Percentiles rank a stretch among this genome's conserved stretches.
Evolutionary conservation across 495 filamentous ascomycete genomes (phyloP).

Genomic region (Neurospora hispaniola): DNA sequence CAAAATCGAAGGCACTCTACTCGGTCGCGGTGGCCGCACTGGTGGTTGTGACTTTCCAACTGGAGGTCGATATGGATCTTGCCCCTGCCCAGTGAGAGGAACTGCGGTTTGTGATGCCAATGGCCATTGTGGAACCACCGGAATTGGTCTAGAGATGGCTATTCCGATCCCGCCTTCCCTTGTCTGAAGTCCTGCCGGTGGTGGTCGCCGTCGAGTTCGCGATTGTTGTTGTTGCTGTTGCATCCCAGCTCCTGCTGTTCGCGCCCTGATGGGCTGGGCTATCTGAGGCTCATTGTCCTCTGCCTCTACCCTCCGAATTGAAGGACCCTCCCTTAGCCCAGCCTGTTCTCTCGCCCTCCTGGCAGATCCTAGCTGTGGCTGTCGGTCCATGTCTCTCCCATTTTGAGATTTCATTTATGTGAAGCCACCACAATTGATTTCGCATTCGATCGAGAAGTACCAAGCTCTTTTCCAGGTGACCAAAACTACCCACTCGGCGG

Average conservation of each 20-base stretch:
- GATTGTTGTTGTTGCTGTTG: conserved; percentile 18
- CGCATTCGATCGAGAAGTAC: conserved; percentile 10
- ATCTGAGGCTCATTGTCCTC: conserved; percentile 37
- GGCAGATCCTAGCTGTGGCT: conserved; percentile 30
- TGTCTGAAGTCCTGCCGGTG: conserved; percentile 25
- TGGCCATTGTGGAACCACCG: conserved; percentile 41
- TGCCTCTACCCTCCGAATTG: conserved; percentile 9
- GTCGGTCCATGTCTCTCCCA: conserved; percentile 36
- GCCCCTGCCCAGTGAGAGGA: conserved; percentile 20
- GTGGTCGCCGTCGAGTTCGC: conserved; percentile 23
- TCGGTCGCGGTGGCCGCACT: conserved; percentile 57
- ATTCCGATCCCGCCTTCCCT: conserved; percentile 35
- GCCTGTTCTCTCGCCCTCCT: conserved; percentile 36
- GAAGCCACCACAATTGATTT: conserved; percentile 12
- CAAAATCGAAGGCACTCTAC: conserved; percentile 42
- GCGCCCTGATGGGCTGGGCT: conserved; percentile 35
- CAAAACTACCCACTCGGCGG: not conserved
- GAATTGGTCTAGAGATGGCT: conserved; percentile 42
- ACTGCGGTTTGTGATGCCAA: conserved; percentile 9
- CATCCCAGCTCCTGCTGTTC: conserved; percentile 16
- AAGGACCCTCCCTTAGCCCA: conserved; percentile 11
- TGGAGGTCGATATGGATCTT: conserved; percentile 37
- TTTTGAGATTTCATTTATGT: conserved; percentile 42
- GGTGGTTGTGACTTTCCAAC: conserved; percentile 48
- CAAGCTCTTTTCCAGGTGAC: not conserved